Conservation (phyloP, 768 basidiomycete species). For the Leucocoprinus birnbaumii region DNA sequence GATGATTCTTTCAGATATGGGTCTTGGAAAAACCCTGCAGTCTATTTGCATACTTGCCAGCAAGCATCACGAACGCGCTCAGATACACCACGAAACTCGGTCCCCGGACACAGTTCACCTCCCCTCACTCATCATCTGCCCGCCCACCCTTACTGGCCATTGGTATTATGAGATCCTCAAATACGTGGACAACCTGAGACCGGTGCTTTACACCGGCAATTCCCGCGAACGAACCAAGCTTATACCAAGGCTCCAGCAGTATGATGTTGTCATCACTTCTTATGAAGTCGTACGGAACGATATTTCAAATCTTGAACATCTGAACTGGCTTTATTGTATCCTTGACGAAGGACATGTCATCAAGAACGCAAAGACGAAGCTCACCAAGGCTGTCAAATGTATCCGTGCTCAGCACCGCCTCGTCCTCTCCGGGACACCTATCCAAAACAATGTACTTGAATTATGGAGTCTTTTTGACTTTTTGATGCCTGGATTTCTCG, state of each 20-base stretch:
- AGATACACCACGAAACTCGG: slow-evolving; percentile 60
- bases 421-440: slow-evolving; percentile 95
- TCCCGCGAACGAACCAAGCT: slow-evolving; percentile 76
- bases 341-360: slow-evolving; percentile 99
- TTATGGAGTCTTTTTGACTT: slow-evolving; percentile 99
- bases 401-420: slow-evolving; percentile 90
- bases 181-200: slow-evolving; percentile 80
- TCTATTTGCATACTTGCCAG: slow-evolving; percentile 96
- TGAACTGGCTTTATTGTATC: slow-evolving; percentile 94
- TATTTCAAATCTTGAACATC: slow-evolving; percentile 64
- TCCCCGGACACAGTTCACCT: slow-evolving; percentile 81
- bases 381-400: slow-evolving; percentile 93
- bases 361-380: slow-evolving; percentile 97
- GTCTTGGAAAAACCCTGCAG: slow-evolving; percentile 95
- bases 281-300: slow-evolving; percentile 98
- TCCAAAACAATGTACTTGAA: slow-evolving; percentile 98
- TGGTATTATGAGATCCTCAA: slow-evolving; percentile 99
- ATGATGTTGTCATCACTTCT: slow-evolving; percentile 94
- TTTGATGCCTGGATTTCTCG: slow-evolving; percentile 98
- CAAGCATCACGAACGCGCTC: slow-evolving; percentile 85
- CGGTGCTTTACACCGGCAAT: slow-evolving; percentile 87
- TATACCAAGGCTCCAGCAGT: slow-evolving; percentile 57
- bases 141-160: slow-evolving; percentile 96
- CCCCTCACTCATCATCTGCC: slow-evolving; percentile 93
- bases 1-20: slow-evolving; percentile 73